Base-by-base conservation (phyloP, 2,329 filamentous ascomycete genomes). In the Malbranchea zuffiana region DNA sequence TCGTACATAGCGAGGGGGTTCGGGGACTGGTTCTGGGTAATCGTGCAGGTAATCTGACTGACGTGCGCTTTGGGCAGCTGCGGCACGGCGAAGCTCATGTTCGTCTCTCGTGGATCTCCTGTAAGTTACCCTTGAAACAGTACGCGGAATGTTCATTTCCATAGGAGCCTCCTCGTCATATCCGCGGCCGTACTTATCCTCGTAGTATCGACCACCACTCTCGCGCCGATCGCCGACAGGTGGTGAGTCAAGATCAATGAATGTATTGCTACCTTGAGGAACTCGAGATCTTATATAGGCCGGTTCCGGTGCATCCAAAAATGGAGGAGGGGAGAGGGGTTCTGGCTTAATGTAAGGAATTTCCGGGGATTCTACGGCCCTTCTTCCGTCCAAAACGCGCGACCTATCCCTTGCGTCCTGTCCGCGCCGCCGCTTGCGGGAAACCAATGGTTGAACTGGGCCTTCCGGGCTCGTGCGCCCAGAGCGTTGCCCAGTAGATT, bases 341-440 rank as follows among this genome's bases (percentile, higher is more conserved):
- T 79, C 75, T 46, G 73, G 67, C 51, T 78, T 79, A 51, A 79
- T 74, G 44, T 68, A 68, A 6, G 70, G 60, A 38, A 68, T 68
- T 18, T 52, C 56, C 42, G 63, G 57, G 15, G 54, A 54, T 36
- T 47, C 47, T 39, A 54, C 53, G 35, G 53, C 55, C 33, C 53
- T 56, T 42, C 50, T 53, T 39, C 54, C 54, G 32, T 51, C 46
- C 12, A 55, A 52, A 32, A 54, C 52, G 31, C 59, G 56, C 18
- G 45, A 21, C 20, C 47, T 53, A 19, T 56, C 53, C 21, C 53
- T 57, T 39, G 49, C 53, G 32, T 65, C 62, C 27, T 55, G 53
- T 15, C 70, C 52, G 37, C 69, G 60, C 49, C 68, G 68, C 44
- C 68, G 66, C 52, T 74, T 75, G 37, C 66, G 66, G 33, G 66